Percentiles rank a stretch among this genome's conserved stretches.
phyloP scores from a whole-genome alignment of 208 protist species.

The Trichomonas vaginalis region DNA sequence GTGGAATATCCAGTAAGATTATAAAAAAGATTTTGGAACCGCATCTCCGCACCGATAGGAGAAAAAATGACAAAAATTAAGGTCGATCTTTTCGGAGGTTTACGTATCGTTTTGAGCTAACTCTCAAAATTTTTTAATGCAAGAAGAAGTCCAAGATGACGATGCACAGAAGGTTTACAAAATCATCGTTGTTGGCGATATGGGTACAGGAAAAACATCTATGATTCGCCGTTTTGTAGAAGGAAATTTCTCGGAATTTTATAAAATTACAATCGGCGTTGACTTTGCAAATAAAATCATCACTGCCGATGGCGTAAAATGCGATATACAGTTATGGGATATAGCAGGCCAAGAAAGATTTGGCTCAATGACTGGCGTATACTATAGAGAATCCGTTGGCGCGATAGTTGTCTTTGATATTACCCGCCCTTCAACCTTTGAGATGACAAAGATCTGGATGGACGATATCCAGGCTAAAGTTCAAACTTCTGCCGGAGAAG shows the following conservation, averaged over 20 bases:
- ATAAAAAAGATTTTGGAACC: too few relatives aligned
- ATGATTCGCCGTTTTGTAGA: neutral
- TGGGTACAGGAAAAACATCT: constrained; percentile 4
- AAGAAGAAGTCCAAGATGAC: neutral
- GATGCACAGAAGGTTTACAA: neutral
- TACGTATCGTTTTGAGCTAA: too few relatives aligned
- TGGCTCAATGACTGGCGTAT: neutral
- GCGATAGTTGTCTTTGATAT: constrained; percentile 26
- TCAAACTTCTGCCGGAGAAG: neutral
- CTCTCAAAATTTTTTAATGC: too few relatives aligned
- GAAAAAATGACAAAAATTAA: too few relatives aligned
- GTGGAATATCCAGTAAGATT: too few relatives aligned
- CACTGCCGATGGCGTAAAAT: neutral
- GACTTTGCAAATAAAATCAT: constrained; percentile 9
- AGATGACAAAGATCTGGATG: constrained; percentile 20
- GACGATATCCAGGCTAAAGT: constrained; percentile 22
- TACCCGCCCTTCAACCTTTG: neutral
- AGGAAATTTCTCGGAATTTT: neutral
- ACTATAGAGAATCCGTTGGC: constrained; percentile 13
- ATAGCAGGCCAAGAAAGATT: constrained; percentile 15
- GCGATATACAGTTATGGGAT: constrained; percentile 9
- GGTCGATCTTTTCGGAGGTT: too few relatives aligned
- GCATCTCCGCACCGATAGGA: too few relatives aligned
- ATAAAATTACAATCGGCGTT: neutral
- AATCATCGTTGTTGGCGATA: neutral